Conservation (phyloP, 345 rosid genomes). For the Dipteronia dyeriana region DNA sequence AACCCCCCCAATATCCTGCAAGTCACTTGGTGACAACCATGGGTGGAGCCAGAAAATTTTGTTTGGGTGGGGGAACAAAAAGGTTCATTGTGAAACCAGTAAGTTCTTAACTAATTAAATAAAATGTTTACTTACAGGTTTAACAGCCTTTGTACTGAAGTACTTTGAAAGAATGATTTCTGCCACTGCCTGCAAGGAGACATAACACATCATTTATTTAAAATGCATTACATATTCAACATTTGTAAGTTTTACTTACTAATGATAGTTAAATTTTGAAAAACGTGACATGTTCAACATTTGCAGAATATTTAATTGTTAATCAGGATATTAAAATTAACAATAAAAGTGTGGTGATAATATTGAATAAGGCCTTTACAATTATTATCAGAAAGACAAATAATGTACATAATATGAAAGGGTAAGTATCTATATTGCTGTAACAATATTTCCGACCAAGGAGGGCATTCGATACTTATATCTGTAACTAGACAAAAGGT, state of each 20-base stretch:
- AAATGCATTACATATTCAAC: neutral
- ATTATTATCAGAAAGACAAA: neutral
- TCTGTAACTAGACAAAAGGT: neutral
- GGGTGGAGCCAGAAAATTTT: too few relatives aligned
- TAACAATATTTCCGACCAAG: neutral
- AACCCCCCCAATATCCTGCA: neutral
- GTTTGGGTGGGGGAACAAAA: too few relatives aligned
- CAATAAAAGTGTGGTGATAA: neutral
- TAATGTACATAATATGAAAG: neutral
- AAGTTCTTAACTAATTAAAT: neutral
- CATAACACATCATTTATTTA: conserved; percentile 3
- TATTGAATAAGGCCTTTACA: neutral
- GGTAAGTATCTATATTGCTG: neutral
- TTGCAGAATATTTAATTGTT: neutral
- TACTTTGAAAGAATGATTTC: conserved; percentile 72
- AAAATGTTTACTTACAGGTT: conserved; percentile 61
- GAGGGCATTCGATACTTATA: neutral
- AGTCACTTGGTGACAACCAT: neutral
- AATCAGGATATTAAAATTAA: neutral
- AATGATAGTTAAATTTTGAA: neutral
- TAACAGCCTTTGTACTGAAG: conserved; percentile 67
- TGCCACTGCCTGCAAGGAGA: conserved; percentile 67
- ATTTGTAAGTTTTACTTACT: neutral
- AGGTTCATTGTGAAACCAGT: neutral
- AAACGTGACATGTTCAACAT: neutral